Evolutionary conservation across 176 grass and related monocot species (phyloP).

Genomic region (Eragrostis curvula): DNA sequence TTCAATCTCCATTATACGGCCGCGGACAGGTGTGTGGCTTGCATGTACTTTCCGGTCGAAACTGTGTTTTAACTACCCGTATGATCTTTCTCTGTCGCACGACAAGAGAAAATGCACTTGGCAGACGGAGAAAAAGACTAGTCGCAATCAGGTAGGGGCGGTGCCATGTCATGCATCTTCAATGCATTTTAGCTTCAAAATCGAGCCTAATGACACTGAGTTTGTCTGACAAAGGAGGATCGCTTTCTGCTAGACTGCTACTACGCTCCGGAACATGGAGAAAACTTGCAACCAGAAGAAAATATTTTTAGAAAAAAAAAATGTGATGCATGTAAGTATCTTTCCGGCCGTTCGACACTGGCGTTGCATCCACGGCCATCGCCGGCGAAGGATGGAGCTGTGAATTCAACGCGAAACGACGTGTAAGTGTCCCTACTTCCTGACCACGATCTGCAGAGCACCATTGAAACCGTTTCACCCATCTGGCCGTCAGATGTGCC

Average conservation of each 20-base stretch:
- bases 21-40: neutral
- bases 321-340: neutral
- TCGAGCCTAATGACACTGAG: neutral
- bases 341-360: neutral
- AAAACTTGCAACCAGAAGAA: neutral
- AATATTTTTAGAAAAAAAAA: neutral
- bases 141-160: neutral
- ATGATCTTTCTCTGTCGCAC: conserved; percentile 9
- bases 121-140: neutral
- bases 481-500: conserved; percentile 12
- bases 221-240: neutral
- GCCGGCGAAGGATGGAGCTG: neutral
- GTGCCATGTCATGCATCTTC: neutral
- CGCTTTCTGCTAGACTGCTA: too few relatives aligned
- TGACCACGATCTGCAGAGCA: neutral
- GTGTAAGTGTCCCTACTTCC: neutral
- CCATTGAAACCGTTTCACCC: conserved; percentile 32
- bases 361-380: conserved; percentile 2
- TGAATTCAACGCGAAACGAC: conserved; percentile 7
- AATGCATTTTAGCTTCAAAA: neutral
- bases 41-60: conserved; percentile 11
- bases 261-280: neutral
- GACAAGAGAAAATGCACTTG: conserved; percentile 1
- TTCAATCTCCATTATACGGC: neutral
- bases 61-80: neutral